These are phyloP conservation scores for Salicornia ramosissima DNA, from an alignment of 148 eudicot genomes.

Conservation along the genomic window DNA sequence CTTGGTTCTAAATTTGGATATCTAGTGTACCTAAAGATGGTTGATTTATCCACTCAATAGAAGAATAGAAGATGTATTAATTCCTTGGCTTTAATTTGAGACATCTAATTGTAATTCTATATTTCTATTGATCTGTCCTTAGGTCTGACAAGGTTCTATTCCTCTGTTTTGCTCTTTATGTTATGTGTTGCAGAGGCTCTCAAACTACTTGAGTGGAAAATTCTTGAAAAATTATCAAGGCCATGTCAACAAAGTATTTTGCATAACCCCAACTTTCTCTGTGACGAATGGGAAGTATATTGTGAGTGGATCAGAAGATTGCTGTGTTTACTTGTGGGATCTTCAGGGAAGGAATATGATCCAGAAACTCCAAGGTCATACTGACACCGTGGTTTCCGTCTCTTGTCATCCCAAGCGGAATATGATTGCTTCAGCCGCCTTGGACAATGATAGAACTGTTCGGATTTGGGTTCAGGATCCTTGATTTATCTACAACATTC, in stretches of 20 bases:
- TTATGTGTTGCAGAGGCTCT: slow-evolving; percentile 68
- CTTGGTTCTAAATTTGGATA: too few relatives aligned
- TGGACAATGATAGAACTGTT: slow-evolving; percentile 64
- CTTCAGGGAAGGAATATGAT: slow-evolving; percentile 66
- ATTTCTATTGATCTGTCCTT: not conserved
- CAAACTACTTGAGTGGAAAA: slow-evolving; percentile 74
- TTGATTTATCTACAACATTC: not conserved
- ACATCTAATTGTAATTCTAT: not conserved
- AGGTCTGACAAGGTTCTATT: not conserved
- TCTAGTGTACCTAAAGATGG: too few relatives aligned
- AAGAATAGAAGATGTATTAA: not conserved
- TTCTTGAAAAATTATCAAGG: slow-evolving; percentile 71
- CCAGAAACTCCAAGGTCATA: slow-evolving; percentile 90
- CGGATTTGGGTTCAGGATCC: slow-evolving; percentile 67
- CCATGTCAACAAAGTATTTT: slow-evolving; percentile 56
- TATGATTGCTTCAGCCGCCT: slow-evolving; percentile 86
- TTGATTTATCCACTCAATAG: too few relatives aligned
- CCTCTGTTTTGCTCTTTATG: slow-evolving; percentile 9
- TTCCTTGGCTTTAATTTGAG: not conserved
- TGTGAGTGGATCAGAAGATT: slow-evolving; percentile 92
- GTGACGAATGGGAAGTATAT: slow-evolving; percentile 79
- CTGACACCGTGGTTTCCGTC: slow-evolving; percentile 78
- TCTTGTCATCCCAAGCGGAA: slow-evolving; percentile 71
- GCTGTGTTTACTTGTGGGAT: slow-evolving; percentile 84
- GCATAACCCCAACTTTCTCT: slow-evolving; percentile 77